Evolutionary conservation across 805 yeast species (phyloP).

Genomic region (Kodamaea laetipori): DNA sequence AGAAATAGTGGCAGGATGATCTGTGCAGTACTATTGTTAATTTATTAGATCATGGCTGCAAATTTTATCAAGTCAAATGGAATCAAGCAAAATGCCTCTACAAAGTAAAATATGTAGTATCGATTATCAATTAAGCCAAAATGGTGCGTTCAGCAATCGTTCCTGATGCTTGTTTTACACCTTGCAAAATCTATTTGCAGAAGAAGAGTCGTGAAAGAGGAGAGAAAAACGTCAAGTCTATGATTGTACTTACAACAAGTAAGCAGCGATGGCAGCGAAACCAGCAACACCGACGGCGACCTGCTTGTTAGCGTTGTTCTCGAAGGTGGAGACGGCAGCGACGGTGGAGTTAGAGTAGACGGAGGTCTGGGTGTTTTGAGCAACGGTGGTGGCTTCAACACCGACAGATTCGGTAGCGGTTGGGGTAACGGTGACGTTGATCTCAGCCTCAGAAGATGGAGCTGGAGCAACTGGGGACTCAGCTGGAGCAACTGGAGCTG

Average conservation of each 20-base stretch:
- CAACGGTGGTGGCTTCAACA: conserved; percentile 44
- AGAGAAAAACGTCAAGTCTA: too few species aligned
- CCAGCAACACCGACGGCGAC: conserved; percentile 40
- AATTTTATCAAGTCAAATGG: not conserved
- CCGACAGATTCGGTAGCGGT: conserved; percentile 48
- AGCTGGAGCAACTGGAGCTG: conserved; percentile 13
- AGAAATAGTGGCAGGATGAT: conserved; percentile 2
- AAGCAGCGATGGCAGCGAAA: conserved; percentile 44
- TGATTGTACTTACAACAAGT: conserved; percentile 29
- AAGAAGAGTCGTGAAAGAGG: conserved; percentile 3
- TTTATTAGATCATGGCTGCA: conserved; percentile 1
- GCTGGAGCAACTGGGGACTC: conserved; percentile 19
- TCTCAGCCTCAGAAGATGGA: conserved; percentile 37
- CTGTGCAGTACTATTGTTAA: too few species aligned
- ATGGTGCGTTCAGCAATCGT: conserved; percentile 3
- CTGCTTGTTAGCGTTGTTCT: conserved; percentile 35
- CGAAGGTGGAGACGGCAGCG: conserved; percentile 29
- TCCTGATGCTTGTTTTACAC: not conserved
- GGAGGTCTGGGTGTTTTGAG: conserved; percentile 42
- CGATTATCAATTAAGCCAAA: conserved; percentile 7
- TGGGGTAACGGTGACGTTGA: conserved; percentile 54
- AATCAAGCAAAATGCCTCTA: not conserved
- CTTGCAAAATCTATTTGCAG: conserved; percentile 6
- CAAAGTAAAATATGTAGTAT: not conserved
- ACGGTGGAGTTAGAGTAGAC: conserved; percentile 25